These are phyloP conservation scores for Talaromyces pinophilus DNA, from an alignment of 2,329 filamentous ascomycete species.

Conservation along the genomic window DNA sequence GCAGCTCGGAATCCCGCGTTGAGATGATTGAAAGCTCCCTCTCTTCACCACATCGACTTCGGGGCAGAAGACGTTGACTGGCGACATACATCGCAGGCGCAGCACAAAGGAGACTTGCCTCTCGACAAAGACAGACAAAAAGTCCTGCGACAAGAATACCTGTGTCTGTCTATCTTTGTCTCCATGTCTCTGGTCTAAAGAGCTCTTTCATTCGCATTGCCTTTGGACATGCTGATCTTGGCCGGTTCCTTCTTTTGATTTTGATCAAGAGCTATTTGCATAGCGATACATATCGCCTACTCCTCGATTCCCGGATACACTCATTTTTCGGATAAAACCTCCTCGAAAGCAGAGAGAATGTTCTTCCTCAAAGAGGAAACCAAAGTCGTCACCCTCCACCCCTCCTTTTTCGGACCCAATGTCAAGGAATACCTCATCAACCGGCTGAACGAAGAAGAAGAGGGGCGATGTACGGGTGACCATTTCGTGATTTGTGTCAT, in stretches of 20 bases:
- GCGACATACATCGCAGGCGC: not conserved
- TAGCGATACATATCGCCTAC: not conserved
- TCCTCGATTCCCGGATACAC: not conserved
- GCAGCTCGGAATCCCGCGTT: slow-evolving; percentile 3
- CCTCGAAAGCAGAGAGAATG: slow-evolving; percentile 58
- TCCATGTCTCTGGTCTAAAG: slow-evolving; percentile 11
- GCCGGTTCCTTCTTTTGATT: not conserved
- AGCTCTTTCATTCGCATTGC: not conserved
- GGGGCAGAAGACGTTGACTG: not conserved
- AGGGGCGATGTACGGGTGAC: slow-evolving; percentile 90
- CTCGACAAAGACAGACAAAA: not conserved
- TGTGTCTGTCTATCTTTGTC: slow-evolving; percentile 1
- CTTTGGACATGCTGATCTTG: slow-evolving; percentile 13
- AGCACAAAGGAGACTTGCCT: slow-evolving; percentile 5
- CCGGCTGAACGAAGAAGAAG: slow-evolving; percentile 87
- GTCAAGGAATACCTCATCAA: slow-evolving; percentile 89
- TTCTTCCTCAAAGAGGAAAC: slow-evolving; percentile 98
- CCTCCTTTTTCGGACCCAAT: slow-evolving; percentile 92
- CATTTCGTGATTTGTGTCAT: slow-evolving; percentile 99
- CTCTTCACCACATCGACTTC: not conserved
- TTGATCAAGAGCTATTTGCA: not conserved
- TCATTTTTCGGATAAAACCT: not conserved
- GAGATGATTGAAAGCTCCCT: not conserved
- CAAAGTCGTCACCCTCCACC: slow-evolving; percentile 90
- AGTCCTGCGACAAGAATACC: slow-evolving; percentile 2